A percentile compares a stretch with the other conserved stretches of the same genome.
phyloP scores from a whole-genome alignment of 2,329 filamentous ascomycete species.

The Sarocladium oryzae region DNA sequence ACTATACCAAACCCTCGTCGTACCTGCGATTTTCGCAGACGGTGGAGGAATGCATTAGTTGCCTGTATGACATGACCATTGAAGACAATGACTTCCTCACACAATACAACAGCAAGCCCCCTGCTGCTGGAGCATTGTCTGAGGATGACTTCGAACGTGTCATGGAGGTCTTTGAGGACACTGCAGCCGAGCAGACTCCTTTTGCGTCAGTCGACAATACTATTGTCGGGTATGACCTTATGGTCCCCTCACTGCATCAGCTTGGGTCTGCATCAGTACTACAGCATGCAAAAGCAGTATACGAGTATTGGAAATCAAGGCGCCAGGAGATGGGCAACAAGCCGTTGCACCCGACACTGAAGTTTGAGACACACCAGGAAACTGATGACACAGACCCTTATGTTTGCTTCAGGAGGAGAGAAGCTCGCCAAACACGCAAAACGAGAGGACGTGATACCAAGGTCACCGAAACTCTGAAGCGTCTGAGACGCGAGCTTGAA shows the following conservation, averaged over 20 bases:
- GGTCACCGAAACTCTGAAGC: constrained; percentile 89
- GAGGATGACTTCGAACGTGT: constrained; percentile 91
- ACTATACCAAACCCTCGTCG: constrained; percentile 77
- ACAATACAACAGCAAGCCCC: constrained; percentile 72
- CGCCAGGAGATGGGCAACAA: constrained; percentile 62
- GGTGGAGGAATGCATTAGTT: constrained; percentile 88
- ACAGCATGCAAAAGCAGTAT: constrained; percentile 67
- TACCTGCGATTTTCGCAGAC: constrained; percentile 98
- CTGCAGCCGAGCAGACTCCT: constrained; percentile 74
- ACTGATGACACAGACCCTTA: constrained; percentile 95
- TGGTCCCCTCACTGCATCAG: constrained; percentile 60
- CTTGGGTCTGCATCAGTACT: constrained; percentile 43
- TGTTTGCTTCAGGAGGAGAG: constrained; percentile 93
- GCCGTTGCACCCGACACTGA: constrained; percentile 70
- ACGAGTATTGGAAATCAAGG: constrained; percentile 80
- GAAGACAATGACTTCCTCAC: constrained; percentile 85
- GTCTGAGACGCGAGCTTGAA: constrained; percentile 83
- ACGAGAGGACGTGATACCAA: constrained; percentile 90
- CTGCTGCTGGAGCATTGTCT: constrained; percentile 59
- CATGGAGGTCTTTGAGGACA: constrained; percentile 93
- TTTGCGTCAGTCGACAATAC: constrained; percentile 87
- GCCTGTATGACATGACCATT: constrained; percentile 88
- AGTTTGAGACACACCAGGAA: constrained; percentile 91
- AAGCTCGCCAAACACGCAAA: constrained; percentile 90
- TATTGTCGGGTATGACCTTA: constrained; percentile 68